phyloP scores from a whole-genome alignment of 139 green algal genomes.

The Mesotaenium endlicherianum region DNA sequence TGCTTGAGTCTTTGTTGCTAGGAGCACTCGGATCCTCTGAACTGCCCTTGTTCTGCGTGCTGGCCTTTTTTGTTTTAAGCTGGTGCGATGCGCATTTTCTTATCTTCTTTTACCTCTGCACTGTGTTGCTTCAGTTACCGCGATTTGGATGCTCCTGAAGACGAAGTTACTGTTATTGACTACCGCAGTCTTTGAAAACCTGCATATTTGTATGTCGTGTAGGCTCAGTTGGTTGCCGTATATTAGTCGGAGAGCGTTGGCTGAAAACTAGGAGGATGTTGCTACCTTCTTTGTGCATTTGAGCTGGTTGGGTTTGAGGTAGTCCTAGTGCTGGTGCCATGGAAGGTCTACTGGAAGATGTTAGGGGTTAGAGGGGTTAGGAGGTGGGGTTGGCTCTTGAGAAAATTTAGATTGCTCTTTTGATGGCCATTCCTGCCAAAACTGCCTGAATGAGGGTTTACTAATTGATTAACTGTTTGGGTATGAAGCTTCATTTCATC shows the following conservation, averaged over 20 bases:
- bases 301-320: neutral
- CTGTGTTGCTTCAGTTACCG: slow-evolving; percentile 19
- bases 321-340: neutral
- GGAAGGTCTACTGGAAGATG: no score
- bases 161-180: slow-evolving; percentile 48
- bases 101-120: neutral
- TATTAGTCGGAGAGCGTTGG: neutral
- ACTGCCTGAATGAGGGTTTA: no score
- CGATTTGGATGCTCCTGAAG: slow-evolving; percentile 42
- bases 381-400: no score
- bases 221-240: neutral
- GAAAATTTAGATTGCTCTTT: no score
- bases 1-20: no score
- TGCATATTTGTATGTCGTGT: neutral
- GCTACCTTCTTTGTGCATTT: neutral
- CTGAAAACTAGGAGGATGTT: neutral
- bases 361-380: no score
- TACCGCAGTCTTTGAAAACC: slow-evolving; percentile 39
- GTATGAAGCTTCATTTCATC: no score
- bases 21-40: no score
- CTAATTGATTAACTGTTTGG: no score
- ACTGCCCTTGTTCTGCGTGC: no score
- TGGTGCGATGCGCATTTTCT: neutral
- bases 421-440: no score
- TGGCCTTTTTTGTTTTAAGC: no score